These are phyloP conservation scores for Diaporthe batatas DNA, from an alignment of 2,329 filamentous ascomycete genomes.

Conservation along the genomic window DNA sequence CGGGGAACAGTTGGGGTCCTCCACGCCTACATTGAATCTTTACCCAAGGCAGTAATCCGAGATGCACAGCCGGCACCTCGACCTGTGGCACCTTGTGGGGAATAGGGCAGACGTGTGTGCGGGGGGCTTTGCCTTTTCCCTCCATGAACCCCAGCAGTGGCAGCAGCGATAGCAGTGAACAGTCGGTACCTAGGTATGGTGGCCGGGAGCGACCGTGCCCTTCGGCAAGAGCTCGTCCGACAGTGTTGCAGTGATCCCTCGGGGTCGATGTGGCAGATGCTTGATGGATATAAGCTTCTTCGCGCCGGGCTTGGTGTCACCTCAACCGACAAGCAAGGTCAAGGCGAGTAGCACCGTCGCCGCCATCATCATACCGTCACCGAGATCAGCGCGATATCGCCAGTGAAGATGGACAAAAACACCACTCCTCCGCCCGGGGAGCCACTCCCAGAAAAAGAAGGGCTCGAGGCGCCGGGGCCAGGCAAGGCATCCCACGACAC, in stretches of 20 bases:
- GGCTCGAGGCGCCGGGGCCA: not conserved
- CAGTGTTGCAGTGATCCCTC: not conserved
- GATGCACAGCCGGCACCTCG: constrained; percentile 17
- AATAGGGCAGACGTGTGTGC: not conserved
- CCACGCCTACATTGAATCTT: not conserved
- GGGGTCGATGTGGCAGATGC: not conserved
- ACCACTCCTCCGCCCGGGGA: not conserved
- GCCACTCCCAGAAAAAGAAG: not conserved
- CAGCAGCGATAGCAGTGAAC: too few species aligned
- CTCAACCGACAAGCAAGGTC: too few species aligned
- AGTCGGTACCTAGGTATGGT: not conserved
- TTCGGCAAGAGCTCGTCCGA: constrained; percentile 24
- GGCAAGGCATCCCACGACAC: constrained; percentile 29
- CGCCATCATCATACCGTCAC: not conserved
- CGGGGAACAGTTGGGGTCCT: constrained; percentile 11
- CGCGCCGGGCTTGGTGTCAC: constrained; percentile 21
- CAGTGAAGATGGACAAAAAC: not conserved
- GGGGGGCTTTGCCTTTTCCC: not conserved
- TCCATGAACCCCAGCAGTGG: constrained; percentile 6
- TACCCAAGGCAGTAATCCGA: constrained; percentile 31
- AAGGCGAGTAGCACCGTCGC: not conserved
- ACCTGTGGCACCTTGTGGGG: constrained; percentile 10
- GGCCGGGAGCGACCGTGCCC: not conserved
- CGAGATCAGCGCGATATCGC: not conserved
- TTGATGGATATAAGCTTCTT: constrained; percentile 22